Percentiles rank a stretch among this genome's conserved stretches.
phyloP scores from a whole-genome alignment of 495 filamentous ascomycete species.

The Astrothelium macrocarpum region DNA sequence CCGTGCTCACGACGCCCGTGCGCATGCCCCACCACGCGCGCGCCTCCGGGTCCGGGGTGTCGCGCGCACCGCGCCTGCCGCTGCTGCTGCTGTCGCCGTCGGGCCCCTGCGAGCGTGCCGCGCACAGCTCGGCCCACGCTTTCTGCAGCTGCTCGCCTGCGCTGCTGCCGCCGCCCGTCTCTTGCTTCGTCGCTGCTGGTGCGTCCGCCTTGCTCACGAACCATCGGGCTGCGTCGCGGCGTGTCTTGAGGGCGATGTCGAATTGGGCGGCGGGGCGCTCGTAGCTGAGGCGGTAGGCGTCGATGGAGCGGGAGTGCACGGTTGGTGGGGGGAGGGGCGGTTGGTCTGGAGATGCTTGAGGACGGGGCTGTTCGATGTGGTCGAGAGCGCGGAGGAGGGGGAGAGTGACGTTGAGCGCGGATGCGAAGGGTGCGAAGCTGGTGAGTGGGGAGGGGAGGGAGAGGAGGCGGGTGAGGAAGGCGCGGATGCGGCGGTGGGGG shows the following conservation, averaged over 20 bases:
- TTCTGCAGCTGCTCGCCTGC: constrained; percentile 10
- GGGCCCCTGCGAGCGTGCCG: background rate
- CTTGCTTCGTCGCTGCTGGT: constrained; percentile 21
- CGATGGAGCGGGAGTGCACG: background rate
- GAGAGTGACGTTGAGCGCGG: constrained; percentile 51
- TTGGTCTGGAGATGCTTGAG: background rate
- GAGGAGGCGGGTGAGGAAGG: constrained; percentile 51
- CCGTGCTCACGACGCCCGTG: constrained; percentile 24
- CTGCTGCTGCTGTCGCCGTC: constrained; percentile 10
- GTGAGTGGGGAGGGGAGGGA: constrained; percentile 40
- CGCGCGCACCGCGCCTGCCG: constrained; percentile 16
- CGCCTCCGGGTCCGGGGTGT: constrained; percentile 17
- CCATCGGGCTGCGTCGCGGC: constrained; percentile 15
- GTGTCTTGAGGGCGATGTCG: background rate
- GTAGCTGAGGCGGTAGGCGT: background rate
- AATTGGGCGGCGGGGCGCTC: background rate
- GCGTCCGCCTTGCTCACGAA: constrained; percentile 18
- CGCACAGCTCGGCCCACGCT: constrained; percentile 6
- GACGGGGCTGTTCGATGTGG: constrained; percentile 33
- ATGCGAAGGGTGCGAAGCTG: constrained; percentile 47
- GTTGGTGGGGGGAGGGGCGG: background rate
- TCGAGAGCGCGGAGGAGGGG: constrained; percentile 60
- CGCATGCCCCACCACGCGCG: constrained; percentile 28
- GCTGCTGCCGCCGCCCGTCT: constrained; percentile 12
- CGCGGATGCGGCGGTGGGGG: constrained; percentile 65